These are phyloP conservation scores for Claviceps capensis DNA, from an alignment of 2,329 filamentous ascomycete genomes.

Conservation along the genomic window DNA sequence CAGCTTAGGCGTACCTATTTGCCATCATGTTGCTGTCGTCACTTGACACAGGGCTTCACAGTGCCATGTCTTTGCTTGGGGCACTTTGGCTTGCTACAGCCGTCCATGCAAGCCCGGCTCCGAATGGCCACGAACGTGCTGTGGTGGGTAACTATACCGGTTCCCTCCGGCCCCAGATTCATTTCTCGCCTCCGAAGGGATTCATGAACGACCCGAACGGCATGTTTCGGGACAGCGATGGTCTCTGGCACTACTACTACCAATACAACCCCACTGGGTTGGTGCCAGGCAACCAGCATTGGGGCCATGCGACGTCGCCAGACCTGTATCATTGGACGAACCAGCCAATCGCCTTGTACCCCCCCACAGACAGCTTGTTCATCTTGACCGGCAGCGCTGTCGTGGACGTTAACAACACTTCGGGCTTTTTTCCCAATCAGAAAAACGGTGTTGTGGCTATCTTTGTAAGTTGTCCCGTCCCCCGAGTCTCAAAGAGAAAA, in stretches of 20 bases:
- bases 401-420: constrained; percentile 49
- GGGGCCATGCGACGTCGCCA: constrained; percentile 50
- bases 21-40: no score
- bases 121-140: neutral
- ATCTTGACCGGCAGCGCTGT: constrained; percentile 44
- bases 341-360: constrained; percentile 47
- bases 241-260: constrained; percentile 51
- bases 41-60: no score
- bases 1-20: no score
- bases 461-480: constrained; percentile 17
- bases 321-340: constrained; percentile 21
- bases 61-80: neutral
- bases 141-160: neutral
- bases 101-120: neutral
- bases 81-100: neutral
- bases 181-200: constrained; percentile 2
- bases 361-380: constrained; percentile 27
- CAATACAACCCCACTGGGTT: constrained; percentile 34
- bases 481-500: no score
- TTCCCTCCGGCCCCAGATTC: constrained; percentile 10
- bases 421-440: constrained; percentile 16
- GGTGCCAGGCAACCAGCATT: constrained; percentile 47
- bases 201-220: constrained; percentile 3
- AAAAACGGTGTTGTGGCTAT: no score
- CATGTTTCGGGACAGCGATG: constrained; percentile 34